Evolutionary conservation across 2,329 filamentous ascomycete species (phyloP).

Genomic region (Cadophora sp.): DNA sequence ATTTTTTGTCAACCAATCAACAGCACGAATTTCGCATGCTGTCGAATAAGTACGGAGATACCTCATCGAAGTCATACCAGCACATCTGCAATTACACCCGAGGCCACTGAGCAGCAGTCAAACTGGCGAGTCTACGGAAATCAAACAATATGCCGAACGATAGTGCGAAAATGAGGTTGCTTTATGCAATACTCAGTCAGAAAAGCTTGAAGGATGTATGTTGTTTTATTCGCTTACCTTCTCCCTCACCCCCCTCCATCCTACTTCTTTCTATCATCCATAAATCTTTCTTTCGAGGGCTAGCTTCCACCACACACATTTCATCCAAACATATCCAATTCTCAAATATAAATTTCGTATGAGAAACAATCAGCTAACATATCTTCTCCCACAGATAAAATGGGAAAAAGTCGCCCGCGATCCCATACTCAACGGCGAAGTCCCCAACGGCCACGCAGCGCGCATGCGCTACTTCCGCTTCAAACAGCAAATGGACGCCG

Average conservation of each 20-base stretch:
- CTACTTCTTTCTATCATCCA: no score
- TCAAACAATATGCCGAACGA: conserved; percentile 51
- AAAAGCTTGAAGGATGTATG: conserved; percentile 58
- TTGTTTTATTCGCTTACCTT: conserved; percentile 16
- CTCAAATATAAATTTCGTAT: no score
- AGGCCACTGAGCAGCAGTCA: conserved; percentile 23
- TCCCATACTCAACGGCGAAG: conserved; percentile 47
- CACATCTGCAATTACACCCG: neutral
- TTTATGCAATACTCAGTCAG: conserved; percentile 62
- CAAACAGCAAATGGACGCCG: conserved; percentile 58
- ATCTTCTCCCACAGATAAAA: conserved; percentile 51
- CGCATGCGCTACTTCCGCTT: conserved; percentile 63
- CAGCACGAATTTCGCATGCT: neutral
- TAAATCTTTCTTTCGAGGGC: no score
- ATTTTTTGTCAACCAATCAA: conserved; percentile 5
- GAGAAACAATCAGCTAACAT: conserved; percentile 7
- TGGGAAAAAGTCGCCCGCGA: conserved; percentile 58
- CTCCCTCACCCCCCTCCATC: neutral
- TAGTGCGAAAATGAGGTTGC: conserved; percentile 55
- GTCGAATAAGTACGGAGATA: neutral
- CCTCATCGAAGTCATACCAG: neutral
- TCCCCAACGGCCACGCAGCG: conserved; percentile 62
- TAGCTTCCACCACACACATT: neutral
- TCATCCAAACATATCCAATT: neutral
- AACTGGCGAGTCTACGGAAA: conserved; percentile 45